Base-by-base conservation (phyloP, 331 rosid genomes). In the Erythrophleum ivorense region DNA sequence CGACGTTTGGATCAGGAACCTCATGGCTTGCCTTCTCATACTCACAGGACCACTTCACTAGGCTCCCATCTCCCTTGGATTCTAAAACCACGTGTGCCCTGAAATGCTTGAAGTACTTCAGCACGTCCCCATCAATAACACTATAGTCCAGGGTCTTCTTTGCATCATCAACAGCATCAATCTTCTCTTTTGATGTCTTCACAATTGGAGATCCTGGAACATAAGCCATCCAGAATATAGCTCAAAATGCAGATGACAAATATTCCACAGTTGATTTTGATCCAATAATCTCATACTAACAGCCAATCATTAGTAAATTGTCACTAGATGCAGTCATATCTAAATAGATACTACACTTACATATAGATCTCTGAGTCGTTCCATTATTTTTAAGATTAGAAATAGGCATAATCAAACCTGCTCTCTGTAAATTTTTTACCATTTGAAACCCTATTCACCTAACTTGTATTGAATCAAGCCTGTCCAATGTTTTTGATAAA, bases 11-110 rank as follows among this genome's bases (percentile, higher is more conserved):
- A 24, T 70, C 75, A 13, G 75, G 58, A 45, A 70, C 75, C 34
- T 70, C 75, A 24, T 70, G 21, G 58, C 75, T 70, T 46, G 58
- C 41, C 75, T 70, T 70, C 41, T 70, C 75, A 70, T 70, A 70
- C 58, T 70, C 75, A 70, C 75, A 70, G 6, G 21, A 46, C 75
- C 75, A 70, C 21, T 48, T 70, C 75, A 70, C 75, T 0, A 70
- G 41, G 41, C 21, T 70, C 21, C 75, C 75, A 5, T 70, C 75
- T 33, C 55, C 55, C 58, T 70, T 70, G 57, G 75, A 1, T 48
- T 45, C 48, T 7, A 70, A 46, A 70, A 18, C 14, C 12, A 70
- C 34, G 41, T 70, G 75, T 21, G 58, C 75, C 58, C 46, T 70
- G 58, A 70, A 70, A 5, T 24, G 43, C 58, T 70, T 70, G 75